Percentiles rank a stretch among this genome's conserved stretches.
These are phyloP conservation scores for Thielaviopsis populi DNA, from an alignment of 2,329 filamentous ascomycete species.

Conservation along the genomic window DNA sequence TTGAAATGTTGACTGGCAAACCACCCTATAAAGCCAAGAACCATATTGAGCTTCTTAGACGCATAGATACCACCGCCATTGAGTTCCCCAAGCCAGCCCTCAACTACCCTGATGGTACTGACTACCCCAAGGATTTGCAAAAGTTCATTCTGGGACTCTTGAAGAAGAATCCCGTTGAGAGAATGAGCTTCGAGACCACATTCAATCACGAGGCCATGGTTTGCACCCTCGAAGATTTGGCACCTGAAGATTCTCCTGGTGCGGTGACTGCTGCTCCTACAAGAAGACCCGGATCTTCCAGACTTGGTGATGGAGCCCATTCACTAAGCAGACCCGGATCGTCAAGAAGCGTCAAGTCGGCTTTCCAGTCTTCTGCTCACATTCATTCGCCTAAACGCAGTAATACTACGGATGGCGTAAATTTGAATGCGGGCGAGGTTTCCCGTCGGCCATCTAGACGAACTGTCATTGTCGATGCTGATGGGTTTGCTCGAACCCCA, in stretches of 20 bases:
- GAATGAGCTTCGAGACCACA: conserved; percentile 74
- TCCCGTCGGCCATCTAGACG: conserved; percentile 7
- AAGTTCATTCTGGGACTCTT: conserved; percentile 71
- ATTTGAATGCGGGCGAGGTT: not conserved
- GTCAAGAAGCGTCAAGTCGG: conserved; percentile 3
- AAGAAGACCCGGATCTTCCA: conserved; percentile 5
- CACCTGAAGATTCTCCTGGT: conserved; percentile 49
- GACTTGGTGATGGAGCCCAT: not conserved
- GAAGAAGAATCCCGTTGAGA: conserved; percentile 71
- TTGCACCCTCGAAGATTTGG: conserved; percentile 62
- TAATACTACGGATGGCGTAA: not conserved
- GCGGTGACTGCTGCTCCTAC: conserved; percentile 22
- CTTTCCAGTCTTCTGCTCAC: conserved; percentile 5
- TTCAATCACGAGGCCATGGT: conserved; percentile 62
- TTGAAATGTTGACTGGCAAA: conserved; percentile 83
- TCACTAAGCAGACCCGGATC: conserved; percentile 5
- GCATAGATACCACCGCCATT: conserved; percentile 68
- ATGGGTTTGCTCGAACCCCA: conserved; percentile 14
- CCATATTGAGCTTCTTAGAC: conserved; percentile 82
- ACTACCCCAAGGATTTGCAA: conserved; percentile 46
- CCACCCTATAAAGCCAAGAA: conserved; percentile 87
- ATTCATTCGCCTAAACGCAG: conserved; percentile 6
- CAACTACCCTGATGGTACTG: conserved; percentile 5
- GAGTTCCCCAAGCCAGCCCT: conserved; percentile 10
- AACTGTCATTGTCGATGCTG: not conserved